Conservation (phyloP, 768 basidiomycete species). For the Suillus cothurnatus region DNA sequence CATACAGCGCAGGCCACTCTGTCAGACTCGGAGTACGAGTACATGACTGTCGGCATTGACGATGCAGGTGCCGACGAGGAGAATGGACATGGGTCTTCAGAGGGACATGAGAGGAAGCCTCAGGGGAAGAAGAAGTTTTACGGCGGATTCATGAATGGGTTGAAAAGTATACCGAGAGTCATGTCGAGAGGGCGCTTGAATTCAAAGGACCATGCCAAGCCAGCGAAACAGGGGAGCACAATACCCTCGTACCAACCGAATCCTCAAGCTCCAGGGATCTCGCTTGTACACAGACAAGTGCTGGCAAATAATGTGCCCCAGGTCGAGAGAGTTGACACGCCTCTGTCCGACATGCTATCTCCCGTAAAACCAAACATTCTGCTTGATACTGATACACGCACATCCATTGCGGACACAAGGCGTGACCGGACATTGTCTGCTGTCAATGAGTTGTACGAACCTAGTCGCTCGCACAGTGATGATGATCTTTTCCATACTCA, state of each 20-base stretch:
- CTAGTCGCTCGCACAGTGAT: slow-evolving; percentile 2
- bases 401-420: slow-evolving; percentile 10
- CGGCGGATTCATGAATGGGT: slow-evolving; percentile 32
- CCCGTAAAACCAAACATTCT: neutral
- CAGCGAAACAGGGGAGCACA: slow-evolving; percentile 22
- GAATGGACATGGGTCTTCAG: slow-evolving; percentile 28
- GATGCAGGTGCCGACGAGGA: slow-evolving; percentile 24
- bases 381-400: neutral
- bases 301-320: slow-evolving; percentile 8
- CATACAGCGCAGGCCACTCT: slow-evolving; percentile 22
- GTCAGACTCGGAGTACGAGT: slow-evolving; percentile 33
- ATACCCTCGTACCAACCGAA: slow-evolving; percentile 24
- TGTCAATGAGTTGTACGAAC: slow-evolving; percentile 4
- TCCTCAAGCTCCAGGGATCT: slow-evolving; percentile 3
- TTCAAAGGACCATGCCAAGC: slow-evolving; percentile 24
- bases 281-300: neutral
- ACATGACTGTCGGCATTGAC: slow-evolving; percentile 35
- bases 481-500: neutral
- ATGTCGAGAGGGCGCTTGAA: slow-evolving; percentile 32
- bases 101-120: slow-evolving; percentile 28
- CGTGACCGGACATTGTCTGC: slow-evolving; percentile 3
- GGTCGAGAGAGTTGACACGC: slow-evolving; percentile 7
- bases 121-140: slow-evolving; percentile 33
- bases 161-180: slow-evolving; percentile 35
- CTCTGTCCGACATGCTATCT: neutral